phyloP scores from a whole-genome alignment of 2,329 filamentous ascomycete genomes.

The Fusarium dimerum region DNA sequence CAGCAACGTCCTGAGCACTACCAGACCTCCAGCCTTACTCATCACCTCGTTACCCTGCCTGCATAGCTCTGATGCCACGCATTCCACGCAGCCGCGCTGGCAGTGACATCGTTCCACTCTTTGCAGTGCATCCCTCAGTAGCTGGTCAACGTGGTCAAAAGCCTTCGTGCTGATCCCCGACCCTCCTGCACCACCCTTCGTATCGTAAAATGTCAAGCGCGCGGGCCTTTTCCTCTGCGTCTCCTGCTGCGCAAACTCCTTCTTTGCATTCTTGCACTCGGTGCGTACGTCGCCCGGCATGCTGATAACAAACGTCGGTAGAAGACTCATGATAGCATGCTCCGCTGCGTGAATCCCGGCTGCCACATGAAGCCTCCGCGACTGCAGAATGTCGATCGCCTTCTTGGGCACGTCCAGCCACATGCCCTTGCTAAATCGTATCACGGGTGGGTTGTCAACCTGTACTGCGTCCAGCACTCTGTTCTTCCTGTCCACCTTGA shows the following conservation, averaged over 20 bases:
- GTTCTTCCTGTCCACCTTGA: slow-evolving; percentile 87
- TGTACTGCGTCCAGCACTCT: slow-evolving; percentile 89
- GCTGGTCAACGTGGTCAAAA: slow-evolving; percentile 84
- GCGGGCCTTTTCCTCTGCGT: slow-evolving; percentile 80
- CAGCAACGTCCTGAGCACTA: slow-evolving; percentile 76
- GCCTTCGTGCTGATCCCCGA: slow-evolving; percentile 89
- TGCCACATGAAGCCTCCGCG: slow-evolving; percentile 74
- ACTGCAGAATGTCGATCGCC: slow-evolving; percentile 77
- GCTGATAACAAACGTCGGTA: slow-evolving; percentile 88
- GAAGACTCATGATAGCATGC: slow-evolving; percentile 81
- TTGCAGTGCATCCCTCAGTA: slow-evolving; percentile 74
- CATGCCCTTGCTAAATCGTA: slow-evolving; percentile 83
- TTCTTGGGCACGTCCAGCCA: slow-evolving; percentile 88
- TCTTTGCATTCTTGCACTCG: slow-evolving; percentile 86
- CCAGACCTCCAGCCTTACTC: slow-evolving; percentile 84
- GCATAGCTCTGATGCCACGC: slow-evolving; percentile 82
- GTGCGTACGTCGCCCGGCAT: slow-evolving; percentile 91
- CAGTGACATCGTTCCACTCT: slow-evolving; percentile 78
- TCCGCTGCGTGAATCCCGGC: slow-evolving; percentile 94
- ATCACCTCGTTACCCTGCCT: slow-evolving; percentile 88
- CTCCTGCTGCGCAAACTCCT: slow-evolving; percentile 77
- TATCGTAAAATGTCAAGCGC: slow-evolving; percentile 89
- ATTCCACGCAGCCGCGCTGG: slow-evolving; percentile 81
- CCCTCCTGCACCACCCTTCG: slow-evolving; percentile 82
- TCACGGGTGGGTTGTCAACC: slow-evolving; percentile 90